These are phyloP conservation scores for Fusarium musae DNA, from an alignment of 2,329 filamentous ascomycete species.

Conservation along the genomic window DNA sequence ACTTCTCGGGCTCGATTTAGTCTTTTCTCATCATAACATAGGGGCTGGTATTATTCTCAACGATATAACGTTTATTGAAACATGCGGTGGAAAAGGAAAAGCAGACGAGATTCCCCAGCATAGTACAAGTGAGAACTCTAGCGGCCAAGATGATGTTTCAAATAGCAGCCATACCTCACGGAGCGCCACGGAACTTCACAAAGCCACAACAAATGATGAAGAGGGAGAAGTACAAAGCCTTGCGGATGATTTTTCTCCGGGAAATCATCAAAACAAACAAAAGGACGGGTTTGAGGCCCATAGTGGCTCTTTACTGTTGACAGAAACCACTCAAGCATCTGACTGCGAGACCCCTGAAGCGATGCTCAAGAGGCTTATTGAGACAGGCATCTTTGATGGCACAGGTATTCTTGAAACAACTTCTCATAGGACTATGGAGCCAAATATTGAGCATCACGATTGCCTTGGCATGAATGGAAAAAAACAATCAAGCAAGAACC, in stretches of 20 bases:
- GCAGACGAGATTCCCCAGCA: conserved; percentile 4
- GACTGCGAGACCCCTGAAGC: neutral
- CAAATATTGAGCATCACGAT: neutral
- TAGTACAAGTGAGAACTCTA: neutral
- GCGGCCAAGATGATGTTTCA: neutral
- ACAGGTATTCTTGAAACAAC: conserved; percentile 7
- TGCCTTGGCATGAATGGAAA: neutral
- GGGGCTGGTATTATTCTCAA: conserved; percentile 66
- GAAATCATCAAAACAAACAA: neutral
- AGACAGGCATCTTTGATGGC: conserved; percentile 36
- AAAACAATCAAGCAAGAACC: neutral
- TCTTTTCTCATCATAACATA: conserved; percentile 6
- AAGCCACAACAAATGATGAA: neutral
- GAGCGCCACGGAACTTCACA: neutral
- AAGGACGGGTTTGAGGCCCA: neutral
- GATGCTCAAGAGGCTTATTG: conserved; percentile 22
- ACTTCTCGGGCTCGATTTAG: neutral
- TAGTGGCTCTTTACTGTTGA: neutral
- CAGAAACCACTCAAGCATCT: neutral
- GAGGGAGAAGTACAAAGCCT: neutral
- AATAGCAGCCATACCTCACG: neutral
- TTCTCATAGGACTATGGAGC: neutral
- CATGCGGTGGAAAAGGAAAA: conserved; percentile 5
- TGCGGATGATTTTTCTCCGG: neutral
- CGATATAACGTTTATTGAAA: conserved; percentile 57